Percentiles rank a stretch among this genome's conserved stretches.
phyloP scores from a whole-genome alignment of 2,329 filamentous ascomycete genomes.

The Chaetoscypha palmicola region DNA sequence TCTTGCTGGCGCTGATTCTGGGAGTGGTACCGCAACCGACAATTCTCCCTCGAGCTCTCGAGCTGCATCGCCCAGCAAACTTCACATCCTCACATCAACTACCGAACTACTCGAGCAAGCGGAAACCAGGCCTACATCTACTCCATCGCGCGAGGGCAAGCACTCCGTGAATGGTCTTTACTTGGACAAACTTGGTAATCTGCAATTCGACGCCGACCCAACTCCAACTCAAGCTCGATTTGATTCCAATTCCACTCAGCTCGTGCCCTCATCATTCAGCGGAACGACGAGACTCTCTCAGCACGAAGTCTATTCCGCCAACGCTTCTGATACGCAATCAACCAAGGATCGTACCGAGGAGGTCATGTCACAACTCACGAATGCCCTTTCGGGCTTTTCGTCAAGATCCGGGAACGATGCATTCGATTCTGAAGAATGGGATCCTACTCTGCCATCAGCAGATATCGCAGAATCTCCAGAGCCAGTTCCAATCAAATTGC shows the following conservation, averaged over 20 bases:
- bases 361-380: constrained; percentile 8
- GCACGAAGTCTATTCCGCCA: not conserved
- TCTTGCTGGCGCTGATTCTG: not conserved
- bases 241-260: not conserved
- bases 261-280: not conserved
- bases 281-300: too few species aligned
- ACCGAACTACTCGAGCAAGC: not conserved
- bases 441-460: constrained; percentile 23
- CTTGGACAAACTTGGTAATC: not conserved
- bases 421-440: constrained; percentile 29
- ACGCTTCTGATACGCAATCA: constrained; percentile 3
- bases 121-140: not conserved
- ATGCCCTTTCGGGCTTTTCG: not conserved
- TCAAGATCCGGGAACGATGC: constrained; percentile 15
- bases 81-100: not conserved
- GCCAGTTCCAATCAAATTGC: constrained; percentile 23
- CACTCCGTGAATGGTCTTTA: not conserved
- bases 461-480: constrained; percentile 26
- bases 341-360: constrained; percentile 1
- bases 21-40: not conserved
- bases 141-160: not conserved
- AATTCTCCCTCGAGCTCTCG: not conserved
- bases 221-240: not conserved
- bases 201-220: not conserved
- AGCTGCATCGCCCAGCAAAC: not conserved